phyloP scores from a whole-genome alignment of 345 rosid species.

The Eucalyptus lansdowneana region DNA sequence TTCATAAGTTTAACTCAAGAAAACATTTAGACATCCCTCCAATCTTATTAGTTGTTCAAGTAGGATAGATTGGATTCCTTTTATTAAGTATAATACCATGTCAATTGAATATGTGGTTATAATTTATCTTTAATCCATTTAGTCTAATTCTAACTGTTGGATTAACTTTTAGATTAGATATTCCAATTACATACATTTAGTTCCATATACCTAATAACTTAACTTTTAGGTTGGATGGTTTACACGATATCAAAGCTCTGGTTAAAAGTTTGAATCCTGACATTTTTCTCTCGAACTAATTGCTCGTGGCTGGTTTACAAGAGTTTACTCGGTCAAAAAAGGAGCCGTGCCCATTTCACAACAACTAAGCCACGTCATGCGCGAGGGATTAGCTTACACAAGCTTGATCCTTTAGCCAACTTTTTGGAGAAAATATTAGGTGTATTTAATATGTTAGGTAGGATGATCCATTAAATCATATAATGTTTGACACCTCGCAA shows the following conservation, averaged over 20 bases:
- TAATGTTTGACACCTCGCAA: too few relatives aligned
- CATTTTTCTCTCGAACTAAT: not conserved
- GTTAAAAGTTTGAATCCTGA: not conserved
- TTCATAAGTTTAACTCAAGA: not conserved
- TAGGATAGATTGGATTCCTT: not conserved
- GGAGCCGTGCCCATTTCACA: rapidly evolving
- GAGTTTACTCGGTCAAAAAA: not conserved
- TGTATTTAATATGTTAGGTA: too few relatives aligned
- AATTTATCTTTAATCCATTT: not conserved
- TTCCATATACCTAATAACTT: not conserved
- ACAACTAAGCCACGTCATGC: not conserved
- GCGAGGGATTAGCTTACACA: not conserved
- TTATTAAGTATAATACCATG: not conserved
- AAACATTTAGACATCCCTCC: not conserved
- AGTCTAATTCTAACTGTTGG: not conserved
- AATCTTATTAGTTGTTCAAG: not conserved
- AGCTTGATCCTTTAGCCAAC: not conserved
- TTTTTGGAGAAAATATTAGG: not conserved
- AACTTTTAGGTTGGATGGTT: not conserved
- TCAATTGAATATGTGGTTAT: not conserved
- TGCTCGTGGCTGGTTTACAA: not conserved
- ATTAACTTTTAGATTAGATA: not conserved
- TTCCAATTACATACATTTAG: not conserved
- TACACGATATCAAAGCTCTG: not conserved
- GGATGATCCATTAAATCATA: too few relatives aligned